These are phyloP conservation scores for Trichoderma lentiforme DNA, from an alignment of 2,329 filamentous ascomycete genomes.

Conservation along the genomic window DNA sequence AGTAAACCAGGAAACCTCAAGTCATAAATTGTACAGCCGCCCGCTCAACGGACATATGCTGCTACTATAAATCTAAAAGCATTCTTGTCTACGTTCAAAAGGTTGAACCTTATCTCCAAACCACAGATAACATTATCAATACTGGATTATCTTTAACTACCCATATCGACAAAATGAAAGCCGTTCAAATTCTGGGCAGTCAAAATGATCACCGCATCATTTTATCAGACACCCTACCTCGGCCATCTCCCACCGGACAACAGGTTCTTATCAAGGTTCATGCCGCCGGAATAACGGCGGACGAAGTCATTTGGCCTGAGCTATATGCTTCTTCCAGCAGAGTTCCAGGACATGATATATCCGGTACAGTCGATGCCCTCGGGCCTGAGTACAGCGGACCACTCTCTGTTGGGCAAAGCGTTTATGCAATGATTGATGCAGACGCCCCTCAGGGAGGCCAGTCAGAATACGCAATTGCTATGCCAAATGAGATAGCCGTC, in stretches of 20 bases:
- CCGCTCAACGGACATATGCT: neutral
- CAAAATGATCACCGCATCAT: neutral
- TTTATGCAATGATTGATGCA: conserved; percentile 28
- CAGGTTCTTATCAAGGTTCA: conserved; percentile 31
- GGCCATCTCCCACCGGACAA: conserved; percentile 31
- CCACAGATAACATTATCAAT: too few relatives aligned
- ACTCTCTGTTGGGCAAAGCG: conserved; percentile 19
- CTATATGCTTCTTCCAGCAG: conserved; percentile 28
- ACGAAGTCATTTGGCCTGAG: conserved; percentile 34
- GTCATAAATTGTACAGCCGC: neutral
- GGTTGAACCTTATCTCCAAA: neutral
- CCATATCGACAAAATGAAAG: neutral
- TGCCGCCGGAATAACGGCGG: conserved; percentile 33
- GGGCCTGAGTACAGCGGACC: conserved; percentile 25
- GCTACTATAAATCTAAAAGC: neutral
- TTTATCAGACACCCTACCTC: neutral
- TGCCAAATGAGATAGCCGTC: conserved; percentile 17
- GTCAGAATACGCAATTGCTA: conserved; percentile 27
- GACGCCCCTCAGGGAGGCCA: conserved; percentile 20
- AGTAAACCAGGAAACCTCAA: neutral
- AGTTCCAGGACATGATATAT: conserved; percentile 37
- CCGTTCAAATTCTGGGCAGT: neutral
- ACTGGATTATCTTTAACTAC: neutral
- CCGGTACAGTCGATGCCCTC: conserved; percentile 29
- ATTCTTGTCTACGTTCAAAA: neutral